Conservation (phyloP, 768 basidiomycete species). For the Suillus americanus region DNA sequence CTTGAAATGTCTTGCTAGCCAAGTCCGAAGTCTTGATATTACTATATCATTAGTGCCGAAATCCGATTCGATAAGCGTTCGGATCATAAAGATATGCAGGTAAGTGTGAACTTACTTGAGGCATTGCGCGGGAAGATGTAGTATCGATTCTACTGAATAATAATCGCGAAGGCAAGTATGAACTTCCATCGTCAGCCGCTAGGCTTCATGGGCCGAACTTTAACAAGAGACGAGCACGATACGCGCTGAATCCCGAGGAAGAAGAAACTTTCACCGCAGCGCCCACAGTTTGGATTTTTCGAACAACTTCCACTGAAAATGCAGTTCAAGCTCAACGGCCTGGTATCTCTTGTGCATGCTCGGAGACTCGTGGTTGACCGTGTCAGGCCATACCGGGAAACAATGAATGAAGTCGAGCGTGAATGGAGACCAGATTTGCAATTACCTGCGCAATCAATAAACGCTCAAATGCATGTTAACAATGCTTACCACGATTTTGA, state of each 20-base stretch:
- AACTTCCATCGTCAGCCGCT: background rate
- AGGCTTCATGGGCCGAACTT: constrained; percentile 14
- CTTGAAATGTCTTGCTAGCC: constrained; percentile 36
- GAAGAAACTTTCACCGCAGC: background rate
- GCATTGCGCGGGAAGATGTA: background rate
- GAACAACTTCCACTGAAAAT: background rate
- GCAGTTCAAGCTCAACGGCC: background rate
- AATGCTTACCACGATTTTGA: background rate
- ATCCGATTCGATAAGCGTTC: background rate
- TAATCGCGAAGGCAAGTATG: constrained; percentile 28
- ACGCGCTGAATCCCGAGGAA: constrained; percentile 8
- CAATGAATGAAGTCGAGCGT: background rate
- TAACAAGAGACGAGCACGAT: constrained; percentile 24
- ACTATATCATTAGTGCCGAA: background rate
- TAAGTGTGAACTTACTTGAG: background rate
- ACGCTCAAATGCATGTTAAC: background rate
- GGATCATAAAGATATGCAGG: background rate
- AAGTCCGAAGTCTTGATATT: background rate
- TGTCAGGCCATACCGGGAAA: background rate
- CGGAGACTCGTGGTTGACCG: background rate
- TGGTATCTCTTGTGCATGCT: background rate
- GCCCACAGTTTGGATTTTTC: background rate
- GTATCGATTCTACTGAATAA: constrained; percentile 39
- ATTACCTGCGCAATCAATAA: background rate
- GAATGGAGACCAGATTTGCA: background rate